Base-by-base conservation (phyloP, 176 grass and related monocot genomes). In the Coix lacrymajobi region DNA sequence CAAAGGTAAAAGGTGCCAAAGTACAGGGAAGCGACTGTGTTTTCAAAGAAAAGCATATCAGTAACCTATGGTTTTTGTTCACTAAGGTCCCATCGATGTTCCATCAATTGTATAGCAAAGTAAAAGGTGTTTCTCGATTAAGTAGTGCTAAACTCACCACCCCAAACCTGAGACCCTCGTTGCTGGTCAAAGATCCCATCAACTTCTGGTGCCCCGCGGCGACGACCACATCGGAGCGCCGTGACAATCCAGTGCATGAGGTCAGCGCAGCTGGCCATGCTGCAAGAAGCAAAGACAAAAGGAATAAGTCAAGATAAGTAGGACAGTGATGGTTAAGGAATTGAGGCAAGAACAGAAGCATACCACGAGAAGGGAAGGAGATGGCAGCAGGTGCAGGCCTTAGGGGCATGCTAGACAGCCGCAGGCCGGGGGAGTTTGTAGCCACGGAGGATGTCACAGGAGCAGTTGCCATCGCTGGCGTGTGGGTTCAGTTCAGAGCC, bases 151-250 rank as follows among this genome's bases (percentile, higher is more conserved):
- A 73, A 78, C 93, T 94, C 66, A 94, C 97, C 72, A 99, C 74
- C 6, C 83, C 91, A 69, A 99, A 99, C 86, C 83, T 90, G 72
- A 99, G 83, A 14, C 81, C 93, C 54, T 96, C 89, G 25, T 43
- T 90, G 62, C 71, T 94, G 28, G 75, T 90, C 48, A 96, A 66
- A 71, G 93, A 99, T 24, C 97, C 97, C 66, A 99, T 88, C 58
- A 99, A 80, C 68, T 65, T 84, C 87, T 84, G 90, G 37, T 90
- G 89, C 31, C 89, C 87, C 1, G 76, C 83, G 11, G 85, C 79
- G n/a, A 76, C 62, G 38, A 73, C 77, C 44, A 87, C 70, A 11
- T 78, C 84, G 14, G 51, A 84, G 68, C 26, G 75, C 73, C 72
- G 64, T 3, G 77, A 64, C 46, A 77, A 63, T 39, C 58, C 61